A percentile compares a stretch with the other conserved stretches of the same genome.
Conservation (phyloP, 352 stramenopile genomes). For the Globisporangium nunn region DNA sequence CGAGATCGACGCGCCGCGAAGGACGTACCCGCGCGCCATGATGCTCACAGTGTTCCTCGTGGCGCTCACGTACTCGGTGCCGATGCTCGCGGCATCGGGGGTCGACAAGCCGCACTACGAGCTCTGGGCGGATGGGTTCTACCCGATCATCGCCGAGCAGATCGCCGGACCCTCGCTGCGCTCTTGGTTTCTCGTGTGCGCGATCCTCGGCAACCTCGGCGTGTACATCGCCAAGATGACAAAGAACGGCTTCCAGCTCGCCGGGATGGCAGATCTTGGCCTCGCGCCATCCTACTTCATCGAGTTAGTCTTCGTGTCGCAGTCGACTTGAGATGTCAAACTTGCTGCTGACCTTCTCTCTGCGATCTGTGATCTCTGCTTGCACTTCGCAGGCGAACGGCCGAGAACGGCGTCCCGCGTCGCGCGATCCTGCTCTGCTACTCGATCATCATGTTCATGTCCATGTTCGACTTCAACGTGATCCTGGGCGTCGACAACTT, state of each 20-base stretch:
- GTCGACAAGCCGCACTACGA: constrained; percentile 69
- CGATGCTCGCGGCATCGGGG: constrained; percentile 58
- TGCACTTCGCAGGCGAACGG: constrained; percentile 24
- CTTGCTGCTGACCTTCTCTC: not conserved
- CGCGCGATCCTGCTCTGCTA: constrained; percentile 69
- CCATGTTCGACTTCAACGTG: constrained; percentile 72
- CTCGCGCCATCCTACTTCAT: constrained; percentile 70
- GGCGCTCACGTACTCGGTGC: constrained; percentile 67
- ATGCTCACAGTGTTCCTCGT: constrained; percentile 48
- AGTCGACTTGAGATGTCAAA: constrained; percentile 12
- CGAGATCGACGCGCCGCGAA: constrained; percentile 61
- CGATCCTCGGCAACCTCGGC: constrained; percentile 69
- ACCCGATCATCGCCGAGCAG: constrained; percentile 57
- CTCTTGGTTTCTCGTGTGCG: constrained; percentile 71
- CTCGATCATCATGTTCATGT: constrained; percentile 72
- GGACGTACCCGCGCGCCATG: constrained; percentile 72
- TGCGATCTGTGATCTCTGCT: constrained; percentile 1
- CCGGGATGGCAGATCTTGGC: constrained; percentile 73
- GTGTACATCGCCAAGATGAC: constrained; percentile 80
- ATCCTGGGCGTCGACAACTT: constrained; percentile 83
- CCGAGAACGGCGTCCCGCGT: constrained; percentile 54
- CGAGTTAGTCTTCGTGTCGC: constrained; percentile 28
- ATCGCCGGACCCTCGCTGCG: constrained; percentile 60
- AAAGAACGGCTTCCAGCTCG: constrained; percentile 76
- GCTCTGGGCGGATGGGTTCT: constrained; percentile 69